Conservation (phyloP, 2,329 filamentous ascomycete genomes). For the Alternaria ventricosa region DNA sequence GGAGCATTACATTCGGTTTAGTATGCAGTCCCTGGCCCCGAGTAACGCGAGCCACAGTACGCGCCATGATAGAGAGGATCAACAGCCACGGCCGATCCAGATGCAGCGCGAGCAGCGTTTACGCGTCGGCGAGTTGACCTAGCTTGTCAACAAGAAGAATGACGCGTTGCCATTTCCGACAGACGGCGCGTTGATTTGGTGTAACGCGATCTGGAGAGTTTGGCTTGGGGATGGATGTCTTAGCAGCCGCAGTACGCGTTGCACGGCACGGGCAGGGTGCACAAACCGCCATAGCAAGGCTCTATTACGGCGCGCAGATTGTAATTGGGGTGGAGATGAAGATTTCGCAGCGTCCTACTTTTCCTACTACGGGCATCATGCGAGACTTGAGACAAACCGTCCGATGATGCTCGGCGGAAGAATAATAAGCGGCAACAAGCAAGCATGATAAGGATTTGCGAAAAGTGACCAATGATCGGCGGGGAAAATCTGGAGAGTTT, state of each 20-base stretch:
- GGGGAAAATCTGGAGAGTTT: conserved; percentile 10
- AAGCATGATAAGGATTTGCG: conserved; percentile 13
- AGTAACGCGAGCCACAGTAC: conserved; percentile 30
- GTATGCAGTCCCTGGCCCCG: conserved; percentile 21
- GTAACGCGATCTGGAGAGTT: conserved; percentile 25
- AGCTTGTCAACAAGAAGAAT: conserved; percentile 20
- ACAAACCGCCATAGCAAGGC: conserved; percentile 25
- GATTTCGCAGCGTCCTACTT: conserved; percentile 22
- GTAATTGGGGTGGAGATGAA: conserved; percentile 1
- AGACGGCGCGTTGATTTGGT: conserved; percentile 18
- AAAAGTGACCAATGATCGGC: conserved; percentile 23
- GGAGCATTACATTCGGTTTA: conserved; percentile 21
- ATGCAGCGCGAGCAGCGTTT: conserved; percentile 13
- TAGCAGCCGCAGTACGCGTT: conserved; percentile 29
- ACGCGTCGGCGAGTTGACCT: conserved; percentile 21
- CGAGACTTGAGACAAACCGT: conserved; percentile 24
- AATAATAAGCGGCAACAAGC: conserved; percentile 1
- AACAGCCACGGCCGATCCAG: conserved; percentile 29
- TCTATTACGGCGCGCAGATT: not conserved
- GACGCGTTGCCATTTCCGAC: conserved; percentile 23
- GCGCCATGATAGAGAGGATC: conserved; percentile 32
- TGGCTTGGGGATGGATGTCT: conserved; percentile 34
- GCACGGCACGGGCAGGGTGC: conserved; percentile 30
- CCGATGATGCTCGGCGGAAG: conserved; percentile 16
- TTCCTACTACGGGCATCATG: conserved; percentile 22